These are phyloP conservation scores for Eutrema salsugineum DNA, from an alignment of 441 rosid genomes.

Conservation along the genomic window DNA sequence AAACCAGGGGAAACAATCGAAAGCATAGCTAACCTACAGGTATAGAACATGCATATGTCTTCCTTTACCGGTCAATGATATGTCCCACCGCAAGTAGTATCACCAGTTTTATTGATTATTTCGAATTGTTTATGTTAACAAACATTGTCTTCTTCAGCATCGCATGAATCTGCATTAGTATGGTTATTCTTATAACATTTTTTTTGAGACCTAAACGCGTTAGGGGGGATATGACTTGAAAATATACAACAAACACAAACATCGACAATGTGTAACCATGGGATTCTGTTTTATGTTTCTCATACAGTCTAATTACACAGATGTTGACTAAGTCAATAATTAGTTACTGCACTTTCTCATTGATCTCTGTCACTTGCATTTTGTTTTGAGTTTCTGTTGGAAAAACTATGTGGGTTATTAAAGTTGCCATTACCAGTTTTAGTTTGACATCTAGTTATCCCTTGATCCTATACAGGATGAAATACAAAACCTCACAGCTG, in stretches of 20 bases:
- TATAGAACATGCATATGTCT: constrained; percentile 24
- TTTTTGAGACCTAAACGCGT: not conserved
- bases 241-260: not conserved
- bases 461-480: constrained; percentile 53
- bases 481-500: constrained; percentile 65
- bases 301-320: not conserved
- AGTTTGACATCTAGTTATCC: constrained; percentile 2
- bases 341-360: not conserved
- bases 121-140: not conserved
- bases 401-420: not conserved
- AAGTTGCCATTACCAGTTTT: not conserved
- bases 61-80: not conserved
- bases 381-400: not conserved
- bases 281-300: not conserved
- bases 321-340: not conserved
- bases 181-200: not conserved
- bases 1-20: constrained; percentile 77
- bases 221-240: not conserved
- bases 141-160: constrained; percentile 13
- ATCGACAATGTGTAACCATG: not conserved
- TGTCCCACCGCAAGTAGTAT: not conserved
- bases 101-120: not conserved
- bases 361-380: not conserved
- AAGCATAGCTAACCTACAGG: constrained; percentile 76
- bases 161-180: not conserved